phyloP scores from a whole-genome alignment of 352 stramenopile genomes.

The Phytophthora idaei region DNA sequence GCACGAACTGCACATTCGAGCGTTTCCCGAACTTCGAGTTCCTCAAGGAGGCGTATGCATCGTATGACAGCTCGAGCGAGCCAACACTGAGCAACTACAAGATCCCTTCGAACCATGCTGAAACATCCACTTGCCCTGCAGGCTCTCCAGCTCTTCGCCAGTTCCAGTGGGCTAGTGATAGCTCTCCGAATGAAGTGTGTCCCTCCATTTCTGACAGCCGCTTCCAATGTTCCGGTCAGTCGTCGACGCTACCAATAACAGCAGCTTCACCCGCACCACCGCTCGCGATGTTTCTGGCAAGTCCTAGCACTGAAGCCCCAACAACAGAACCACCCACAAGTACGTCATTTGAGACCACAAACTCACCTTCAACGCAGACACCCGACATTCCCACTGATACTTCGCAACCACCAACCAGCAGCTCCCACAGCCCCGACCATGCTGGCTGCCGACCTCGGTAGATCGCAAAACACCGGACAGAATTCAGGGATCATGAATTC shows the following conservation, averaged over 20 bases:
- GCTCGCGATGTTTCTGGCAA: conserved; percentile 2
- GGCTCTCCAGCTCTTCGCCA: conserved; percentile 19
- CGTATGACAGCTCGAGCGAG: conserved; percentile 39
- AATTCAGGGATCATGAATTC: not conserved
- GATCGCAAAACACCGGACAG: not conserved
- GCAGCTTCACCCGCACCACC: not conserved
- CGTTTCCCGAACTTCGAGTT: conserved; percentile 72
- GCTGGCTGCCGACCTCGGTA: conserved; percentile 5
- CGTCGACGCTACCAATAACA: not conserved
- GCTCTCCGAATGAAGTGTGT: conserved; percentile 14
- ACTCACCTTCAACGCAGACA: not conserved
- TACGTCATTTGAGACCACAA: not conserved
- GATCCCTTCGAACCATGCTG: conserved; percentile 24
- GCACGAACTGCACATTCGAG: conserved; percentile 53
- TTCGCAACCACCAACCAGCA: conserved; percentile 3
- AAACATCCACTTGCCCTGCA: conserved; percentile 27
- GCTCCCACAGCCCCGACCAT: not conserved
- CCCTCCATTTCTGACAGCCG: not conserved
- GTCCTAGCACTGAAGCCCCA: not conserved
- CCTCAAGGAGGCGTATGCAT: conserved; percentile 52
- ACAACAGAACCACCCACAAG: not conserved
- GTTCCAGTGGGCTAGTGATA: conserved; percentile 36
- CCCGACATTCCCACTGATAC: conserved; percentile 1
- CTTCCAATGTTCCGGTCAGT: conserved; percentile 15
- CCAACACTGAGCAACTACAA: conserved; percentile 34